These are phyloP conservation scores for Pseudomassariella vexata DNA, from an alignment of 2,329 filamentous ascomycete species.

Conservation along the genomic window DNA sequence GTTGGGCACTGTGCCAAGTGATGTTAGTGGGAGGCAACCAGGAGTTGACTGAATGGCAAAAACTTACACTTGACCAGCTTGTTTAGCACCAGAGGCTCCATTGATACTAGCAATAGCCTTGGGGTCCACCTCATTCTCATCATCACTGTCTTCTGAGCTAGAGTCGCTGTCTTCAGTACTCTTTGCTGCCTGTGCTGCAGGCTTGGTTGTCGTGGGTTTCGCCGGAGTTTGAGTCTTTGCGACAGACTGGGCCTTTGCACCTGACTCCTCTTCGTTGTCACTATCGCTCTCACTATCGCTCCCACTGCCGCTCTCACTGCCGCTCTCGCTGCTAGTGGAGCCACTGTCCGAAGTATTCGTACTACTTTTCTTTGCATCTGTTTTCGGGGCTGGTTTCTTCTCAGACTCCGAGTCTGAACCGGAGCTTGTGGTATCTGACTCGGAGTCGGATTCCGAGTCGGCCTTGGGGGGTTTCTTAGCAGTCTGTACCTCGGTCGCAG, in stretches of 20 bases:
- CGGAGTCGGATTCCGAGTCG: conserved; percentile 3
- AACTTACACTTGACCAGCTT: conserved; percentile 17
- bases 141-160: conserved; percentile 6
- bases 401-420: conserved; percentile 9
- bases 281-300: conserved; percentile 5
- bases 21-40: conserved; percentile 2
- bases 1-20: conserved; percentile 14
- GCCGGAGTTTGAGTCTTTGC: not conserved
- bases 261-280: conserved; percentile 6
- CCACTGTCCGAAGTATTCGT: not conserved
- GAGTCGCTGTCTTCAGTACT: conserved; percentile 5
- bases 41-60: too few relatives aligned
- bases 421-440: too few relatives aligned
- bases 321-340: conserved; percentile 3
- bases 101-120: conserved; percentile 13
- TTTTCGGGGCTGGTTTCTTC: not conserved
- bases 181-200: not conserved
- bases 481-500: too few relatives aligned
- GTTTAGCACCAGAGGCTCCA: conserved; percentile 9
- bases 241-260: conserved; percentile 2
- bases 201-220: conserved; percentile 1
- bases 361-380: not conserved
- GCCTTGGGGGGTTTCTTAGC: conserved; percentile 17
- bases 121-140: conserved; percentile 5
- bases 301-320: conserved; percentile 3